Evolutionary conservation across 495 filamentous ascomycete species (phyloP).

Genomic region (Aspergillus biplanus): DNA sequence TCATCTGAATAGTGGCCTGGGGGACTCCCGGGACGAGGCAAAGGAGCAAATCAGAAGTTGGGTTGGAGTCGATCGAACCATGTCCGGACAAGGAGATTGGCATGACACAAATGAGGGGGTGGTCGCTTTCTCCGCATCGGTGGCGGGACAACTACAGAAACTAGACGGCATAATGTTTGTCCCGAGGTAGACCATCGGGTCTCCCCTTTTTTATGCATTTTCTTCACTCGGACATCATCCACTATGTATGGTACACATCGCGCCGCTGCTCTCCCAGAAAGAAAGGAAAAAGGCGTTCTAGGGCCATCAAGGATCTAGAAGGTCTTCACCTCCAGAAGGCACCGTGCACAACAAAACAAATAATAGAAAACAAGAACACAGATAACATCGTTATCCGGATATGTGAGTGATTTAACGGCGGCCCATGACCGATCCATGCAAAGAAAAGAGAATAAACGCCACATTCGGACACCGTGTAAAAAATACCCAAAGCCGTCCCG

Average conservation of each 20-base stretch:
- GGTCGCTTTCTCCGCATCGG: neutral
- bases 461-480: conserved; percentile 24
- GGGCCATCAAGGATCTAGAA: neutral
- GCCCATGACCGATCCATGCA: conserved; percentile 29
- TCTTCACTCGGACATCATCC: conserved; percentile 4
- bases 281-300: neutral
- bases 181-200: conserved; percentile 7
- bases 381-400: conserved; percentile 24
- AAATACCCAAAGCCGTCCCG: conserved; percentile 20
- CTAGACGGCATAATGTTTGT: neutral
- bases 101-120: conserved; percentile 6
- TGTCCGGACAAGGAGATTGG: neutral
- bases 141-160: neutral
- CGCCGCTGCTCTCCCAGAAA: conserved; percentile 8
- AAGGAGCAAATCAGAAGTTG: neutral
- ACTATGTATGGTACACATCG: conserved; percentile 22
- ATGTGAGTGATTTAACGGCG: conserved; percentile 23
- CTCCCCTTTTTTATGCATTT: conserved; percentile 22
- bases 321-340: neutral
- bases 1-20: neutral
- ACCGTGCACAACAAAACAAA: conserved; percentile 3
- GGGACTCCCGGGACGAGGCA: neutral
- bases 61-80: neutral
- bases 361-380: neutral
- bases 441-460: conserved; percentile 28